Evolutionary conservation across 176 grass and related monocot species (phyloP).

Genomic region (Alopecurus myosuroides): DNA sequence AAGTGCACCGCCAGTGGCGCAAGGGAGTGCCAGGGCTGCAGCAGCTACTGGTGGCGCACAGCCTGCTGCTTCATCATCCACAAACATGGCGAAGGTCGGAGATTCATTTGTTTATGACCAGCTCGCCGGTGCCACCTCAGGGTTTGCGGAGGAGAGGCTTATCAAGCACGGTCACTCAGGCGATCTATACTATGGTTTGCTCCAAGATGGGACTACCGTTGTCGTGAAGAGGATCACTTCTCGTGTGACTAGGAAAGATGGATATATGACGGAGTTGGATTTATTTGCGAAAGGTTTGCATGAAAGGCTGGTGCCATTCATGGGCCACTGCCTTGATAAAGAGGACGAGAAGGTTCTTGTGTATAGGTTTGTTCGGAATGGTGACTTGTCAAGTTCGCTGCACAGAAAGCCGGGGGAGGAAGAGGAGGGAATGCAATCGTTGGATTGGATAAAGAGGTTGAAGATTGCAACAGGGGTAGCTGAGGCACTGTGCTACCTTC

Average conservation of each 20-base stretch:
- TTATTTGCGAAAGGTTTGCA: constrained; percentile 74
- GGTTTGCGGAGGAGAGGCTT: constrained; percentile 62
- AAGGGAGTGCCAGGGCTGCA: neutral
- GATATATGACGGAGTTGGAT: constrained; percentile 65
- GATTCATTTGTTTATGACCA: constrained; percentile 73
- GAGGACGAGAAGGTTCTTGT: constrained; percentile 83
- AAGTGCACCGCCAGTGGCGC: neutral
- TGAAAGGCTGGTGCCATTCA: constrained; percentile 64
- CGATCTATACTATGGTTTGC: constrained; percentile 66
- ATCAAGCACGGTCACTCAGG: constrained; percentile 79
- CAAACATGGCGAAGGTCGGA: constrained; percentile 55
- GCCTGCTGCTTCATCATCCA: constrained; percentile 24
- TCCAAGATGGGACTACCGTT: constrained; percentile 55
- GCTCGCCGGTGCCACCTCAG: constrained; percentile 42
- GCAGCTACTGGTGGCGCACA: constrained; percentile 28
- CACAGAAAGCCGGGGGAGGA: constrained; percentile 66
- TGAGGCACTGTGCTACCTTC: constrained; percentile 89
- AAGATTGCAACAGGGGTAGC: constrained; percentile 96
- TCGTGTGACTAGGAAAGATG: constrained; percentile 45
- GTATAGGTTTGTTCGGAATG: constrained; percentile 79
- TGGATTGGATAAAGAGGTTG: constrained; percentile 99
- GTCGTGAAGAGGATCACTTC: constrained; percentile 68
- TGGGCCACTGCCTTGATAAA: constrained; percentile 74
- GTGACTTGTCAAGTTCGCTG: constrained; percentile 63
- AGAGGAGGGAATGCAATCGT: constrained; percentile 79